phyloP scores from a whole-genome alignment of 305 asterid genomes.

The Fraxinus nigra region DNA sequence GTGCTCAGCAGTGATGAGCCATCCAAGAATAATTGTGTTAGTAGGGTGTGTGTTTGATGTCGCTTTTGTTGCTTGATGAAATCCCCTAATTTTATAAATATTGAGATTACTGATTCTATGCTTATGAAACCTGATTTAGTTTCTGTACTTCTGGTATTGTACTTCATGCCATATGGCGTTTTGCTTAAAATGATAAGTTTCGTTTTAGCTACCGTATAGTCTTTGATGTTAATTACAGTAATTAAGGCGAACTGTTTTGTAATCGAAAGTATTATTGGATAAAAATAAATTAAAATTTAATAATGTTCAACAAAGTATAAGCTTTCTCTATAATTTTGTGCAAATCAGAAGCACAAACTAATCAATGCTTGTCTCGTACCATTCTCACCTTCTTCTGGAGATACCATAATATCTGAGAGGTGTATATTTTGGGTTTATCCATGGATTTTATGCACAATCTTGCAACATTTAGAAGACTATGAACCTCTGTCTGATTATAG shows the following conservation, averaged over 20 bases:
- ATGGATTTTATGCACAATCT: constrained; percentile 61
- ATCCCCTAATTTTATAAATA: neutral
- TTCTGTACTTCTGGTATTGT: neutral
- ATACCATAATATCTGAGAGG: constrained; percentile 67
- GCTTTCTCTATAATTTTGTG: no score
- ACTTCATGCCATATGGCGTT: neutral
- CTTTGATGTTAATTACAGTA: neutral
- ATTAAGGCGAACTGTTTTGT: neutral
- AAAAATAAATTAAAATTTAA: neutral
- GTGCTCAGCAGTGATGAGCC: constrained; percentile 46
- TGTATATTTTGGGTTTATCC: constrained; percentile 41
- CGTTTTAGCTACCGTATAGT: neutral
- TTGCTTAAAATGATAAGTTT: neutral
- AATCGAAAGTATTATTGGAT: neutral
- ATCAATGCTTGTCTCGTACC: neutral
- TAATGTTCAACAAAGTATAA: no score
- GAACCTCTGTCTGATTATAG: constrained; percentile 61
- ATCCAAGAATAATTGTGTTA: neutral
- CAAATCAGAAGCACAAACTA: neutral
- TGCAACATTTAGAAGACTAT: constrained; percentile 64
- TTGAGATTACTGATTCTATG: neutral
- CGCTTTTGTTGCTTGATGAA: neutral
- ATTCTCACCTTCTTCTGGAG: constrained; percentile 65
- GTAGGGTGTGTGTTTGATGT: neutral
- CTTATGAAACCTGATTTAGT: neutral